phyloP scores from a whole-genome alignment of 768 basidiomycete species.

The Daedalea quercina region DNA sequence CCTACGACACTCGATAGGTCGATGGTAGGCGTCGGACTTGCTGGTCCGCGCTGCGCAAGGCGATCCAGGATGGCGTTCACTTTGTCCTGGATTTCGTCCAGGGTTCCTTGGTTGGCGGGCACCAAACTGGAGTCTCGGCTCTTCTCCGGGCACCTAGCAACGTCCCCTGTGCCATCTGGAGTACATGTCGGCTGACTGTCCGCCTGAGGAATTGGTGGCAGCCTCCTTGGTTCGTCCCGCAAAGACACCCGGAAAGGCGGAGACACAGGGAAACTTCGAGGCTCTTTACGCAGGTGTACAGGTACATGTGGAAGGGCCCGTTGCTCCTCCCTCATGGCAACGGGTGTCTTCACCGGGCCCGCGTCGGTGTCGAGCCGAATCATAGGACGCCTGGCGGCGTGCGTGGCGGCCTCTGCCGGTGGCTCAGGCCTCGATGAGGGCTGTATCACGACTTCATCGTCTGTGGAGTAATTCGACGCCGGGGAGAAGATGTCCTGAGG shows the following conservation, averaged over 20 bases:
- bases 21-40: background rate
- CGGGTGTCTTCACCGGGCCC: background rate
- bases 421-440: background rate
- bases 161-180: background rate
- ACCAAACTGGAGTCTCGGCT: conserved; percentile 8
- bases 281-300: background rate
- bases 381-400: background rate
- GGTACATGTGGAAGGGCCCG: background rate
- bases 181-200: background rate
- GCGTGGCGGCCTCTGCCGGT: background rate
- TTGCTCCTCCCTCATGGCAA: background rate
- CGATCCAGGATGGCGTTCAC: conserved; percentile 18
- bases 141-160: background rate
- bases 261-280: background rate
- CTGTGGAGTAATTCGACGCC: conserved; percentile 10
- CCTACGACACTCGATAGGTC: conserved; percentile 18
- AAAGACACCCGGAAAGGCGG: background rate
- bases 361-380: conserved; percentile 1
- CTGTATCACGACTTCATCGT: background rate
- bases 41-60: conserved; percentile 1
- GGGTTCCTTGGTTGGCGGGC: conserved; percentile 1
- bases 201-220: background rate
- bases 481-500: conserved; percentile 4
- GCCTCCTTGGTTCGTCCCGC: background rate
- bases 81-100: conserved; percentile 16